Conservation (phyloP, 169 alveolate species). For the Pseudocohnilembus persalinus region DNA sequence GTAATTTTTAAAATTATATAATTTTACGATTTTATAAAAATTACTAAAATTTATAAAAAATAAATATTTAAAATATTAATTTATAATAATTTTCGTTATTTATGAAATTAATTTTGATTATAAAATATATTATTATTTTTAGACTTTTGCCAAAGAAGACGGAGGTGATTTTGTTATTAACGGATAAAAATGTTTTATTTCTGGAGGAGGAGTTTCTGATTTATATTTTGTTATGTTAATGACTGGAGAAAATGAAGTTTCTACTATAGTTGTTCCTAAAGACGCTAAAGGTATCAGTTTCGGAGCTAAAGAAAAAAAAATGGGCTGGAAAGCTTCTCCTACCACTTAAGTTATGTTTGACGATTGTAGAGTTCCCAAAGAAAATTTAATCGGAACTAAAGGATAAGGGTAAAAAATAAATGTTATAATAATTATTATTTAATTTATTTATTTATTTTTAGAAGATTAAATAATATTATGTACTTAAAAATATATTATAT, state of each 20-base stretch:
- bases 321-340: constrained; percentile 83
- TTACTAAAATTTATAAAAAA: no score
- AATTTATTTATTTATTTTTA: no score
- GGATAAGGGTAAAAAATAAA: constrained; percentile 56
- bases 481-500: no score
- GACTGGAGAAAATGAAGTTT: constrained; percentile 74
- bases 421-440: no score
- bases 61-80: no score
- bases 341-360: constrained; percentile 65
- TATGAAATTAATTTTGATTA: no score
- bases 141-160: constrained; percentile 58
- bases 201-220: constrained; percentile 71
- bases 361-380: constrained; percentile 73
- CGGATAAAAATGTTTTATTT: constrained; percentile 76
- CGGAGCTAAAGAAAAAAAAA: constrained; percentile 65
- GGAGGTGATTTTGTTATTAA: constrained; percentile 76
- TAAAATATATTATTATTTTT: constrained; percentile 13
- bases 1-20: neutral
- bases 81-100: neutral
- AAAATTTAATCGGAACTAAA: constrained; percentile 54
- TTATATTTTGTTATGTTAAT: constrained; percentile 61
- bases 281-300: constrained; percentile 67
- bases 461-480: no score
- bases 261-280: constrained; percentile 64
- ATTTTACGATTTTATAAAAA: no score